Base-by-base conservation (phyloP, 2,329 filamentous ascomycete genomes). In the Bipolaris bicolor region DNA sequence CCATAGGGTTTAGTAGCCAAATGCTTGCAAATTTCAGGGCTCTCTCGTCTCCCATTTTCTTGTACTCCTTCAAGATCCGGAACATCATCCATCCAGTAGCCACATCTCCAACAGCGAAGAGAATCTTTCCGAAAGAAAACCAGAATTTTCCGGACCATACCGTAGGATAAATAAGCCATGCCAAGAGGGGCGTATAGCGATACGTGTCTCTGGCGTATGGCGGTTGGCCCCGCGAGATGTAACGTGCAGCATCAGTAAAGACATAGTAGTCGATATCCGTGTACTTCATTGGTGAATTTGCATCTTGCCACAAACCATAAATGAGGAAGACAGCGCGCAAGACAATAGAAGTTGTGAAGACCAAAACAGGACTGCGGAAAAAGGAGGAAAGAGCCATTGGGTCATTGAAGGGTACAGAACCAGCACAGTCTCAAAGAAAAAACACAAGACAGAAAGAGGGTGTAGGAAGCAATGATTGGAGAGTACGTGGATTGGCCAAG, bases 221-320 rank as follows among this genome's bases (percentile, higher is more conserved):
- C 0, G 90, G 91, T 45, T 80, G 78, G 3, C 85, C 85, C n/a
- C 78, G 80, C 3, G 88, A 79, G 41, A 91, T 80, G 77, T 90
- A 94, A 63, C 90, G 90, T 2, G 95, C 87, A 24, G 95, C 95
- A 76, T 98, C 94, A 47, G 95, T 98, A 82, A 99, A 99, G 76
- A 99, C 95, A 64, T 92, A 88, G 79, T 99, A 99, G 82, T 99
- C 95, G 69, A 99, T 97, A 78, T 99, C 95, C 49, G 95, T 99
- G 81, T 98, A 99, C 79, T 98, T 98, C 72, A 99, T 80, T 13
- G 94, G 88, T 7, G 92, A 96, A 78, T 93, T 84, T 58, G 91
- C 89, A 78, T 99, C 95, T 80, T 99, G 95, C 82, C 91, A 93
- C 59, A 92, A 85, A 57, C 95, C 94, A 76, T 98, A 98, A 69